Evolutionary conservation across 176 grass and related monocot genomes (phyloP), one percentile per base, ranked within the genome.

Genomic region (Pontederia paniculata): DNA sequence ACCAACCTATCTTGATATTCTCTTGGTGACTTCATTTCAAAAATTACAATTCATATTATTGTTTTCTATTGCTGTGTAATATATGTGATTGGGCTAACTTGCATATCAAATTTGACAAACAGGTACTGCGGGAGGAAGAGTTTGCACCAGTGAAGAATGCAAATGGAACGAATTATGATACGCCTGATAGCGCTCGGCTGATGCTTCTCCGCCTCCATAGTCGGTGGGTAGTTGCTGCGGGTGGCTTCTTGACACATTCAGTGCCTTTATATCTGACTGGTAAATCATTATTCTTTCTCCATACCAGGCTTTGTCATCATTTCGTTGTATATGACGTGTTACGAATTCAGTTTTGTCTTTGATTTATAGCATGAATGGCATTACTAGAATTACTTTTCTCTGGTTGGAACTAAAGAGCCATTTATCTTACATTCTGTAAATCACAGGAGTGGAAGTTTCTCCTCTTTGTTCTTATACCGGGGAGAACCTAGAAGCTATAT

Each of bases 81-180:
- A 64, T 53, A 67, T 57, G 52, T 42, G 14, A 51, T 51, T 1
- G 10, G 52, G 15, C 18, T 17, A 31, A 31, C 25, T 59, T 74
- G 19, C 20, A 43, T 17, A 21, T 5, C 20, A 41, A 45, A 47
- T n/a, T 68, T 75, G 18, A 48, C 37, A n/a, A 65, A 48, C 74
- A 95, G 90, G 68, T 95, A n/a, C 45, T 78, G 67, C 68, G 90
- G 17, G 90, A 95, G 60, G 90, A 95, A 76, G 90, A 95, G 86
- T 95, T 95, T 81, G 85, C 90, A 41, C 85, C 85, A 19, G 82
- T 95, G 23, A 89, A 95, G 79, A 95, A 89, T 86, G 90, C 90
- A 64, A 89, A 89, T 21, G 90, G 85, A 21, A 66, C 82, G 58
- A 76, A 66, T 58, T 76, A 95, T 48, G 90, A 89, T 74, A 95